Percentiles rank a stretch among this genome's conserved stretches.
Evolutionary conservation across 306 rosid species (phyloP).

Genomic region (Fragaria ananassa): DNA sequence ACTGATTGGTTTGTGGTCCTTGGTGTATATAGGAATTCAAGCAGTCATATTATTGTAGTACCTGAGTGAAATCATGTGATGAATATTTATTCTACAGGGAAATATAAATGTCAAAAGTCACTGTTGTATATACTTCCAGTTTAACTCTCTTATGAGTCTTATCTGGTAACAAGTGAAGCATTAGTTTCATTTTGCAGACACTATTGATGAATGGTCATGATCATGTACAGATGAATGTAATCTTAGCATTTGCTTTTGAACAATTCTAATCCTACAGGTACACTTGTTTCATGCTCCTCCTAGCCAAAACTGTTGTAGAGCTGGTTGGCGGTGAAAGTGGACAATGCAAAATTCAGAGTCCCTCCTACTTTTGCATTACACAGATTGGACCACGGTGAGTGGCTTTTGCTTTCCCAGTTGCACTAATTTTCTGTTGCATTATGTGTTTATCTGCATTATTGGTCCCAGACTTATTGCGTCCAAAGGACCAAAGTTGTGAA

Average conservation of each 20-base stretch:
- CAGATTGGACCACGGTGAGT: constrained; percentile 32
- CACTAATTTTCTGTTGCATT: constrained; percentile 7
- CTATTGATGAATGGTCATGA: constrained; percentile 1
- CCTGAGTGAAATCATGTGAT: background rate
- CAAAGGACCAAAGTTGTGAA: constrained; percentile 16
- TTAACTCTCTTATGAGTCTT: background rate
- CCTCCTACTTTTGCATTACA: constrained; percentile 1
- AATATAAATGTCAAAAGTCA: background rate
- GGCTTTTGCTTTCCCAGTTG: constrained; percentile 7
- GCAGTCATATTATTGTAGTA: background rate
- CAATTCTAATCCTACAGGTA: background rate
- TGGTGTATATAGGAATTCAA: background rate
- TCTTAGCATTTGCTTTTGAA: background rate
- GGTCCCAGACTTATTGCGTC: constrained; percentile 25
- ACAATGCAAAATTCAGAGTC: constrained; percentile 15
- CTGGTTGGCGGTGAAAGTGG: constrained; percentile 7
- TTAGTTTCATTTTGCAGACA: background rate
- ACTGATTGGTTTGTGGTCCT: background rate
- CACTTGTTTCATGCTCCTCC: background rate
- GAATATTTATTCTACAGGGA: background rate
- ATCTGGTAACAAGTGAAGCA: background rate
- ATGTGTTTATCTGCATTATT: constrained; percentile 14
- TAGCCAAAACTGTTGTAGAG: background rate
- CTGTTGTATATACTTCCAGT: background rate
- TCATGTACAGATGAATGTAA: background rate